Percentiles rank a stretch among this genome's conserved stretches.
phyloP scores from a whole-genome alignment of 495 filamentous ascomycete species.

The Baudoinia panamericana region DNA sequence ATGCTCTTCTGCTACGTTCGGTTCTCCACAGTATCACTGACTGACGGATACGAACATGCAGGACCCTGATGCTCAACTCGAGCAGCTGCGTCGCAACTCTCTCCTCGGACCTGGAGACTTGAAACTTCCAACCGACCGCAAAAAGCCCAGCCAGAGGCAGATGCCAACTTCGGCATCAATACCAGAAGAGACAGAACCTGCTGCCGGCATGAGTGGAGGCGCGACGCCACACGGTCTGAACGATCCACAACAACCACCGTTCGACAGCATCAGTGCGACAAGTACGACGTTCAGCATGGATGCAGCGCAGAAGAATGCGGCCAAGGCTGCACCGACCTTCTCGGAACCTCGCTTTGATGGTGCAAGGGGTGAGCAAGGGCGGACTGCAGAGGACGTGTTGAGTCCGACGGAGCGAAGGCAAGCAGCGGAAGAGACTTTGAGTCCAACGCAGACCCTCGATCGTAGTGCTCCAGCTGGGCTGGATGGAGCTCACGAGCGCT shows the following conservation, averaged over 20 bases:
- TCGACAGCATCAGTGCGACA: too few species aligned
- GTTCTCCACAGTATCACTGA: too few species aligned
- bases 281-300: too few species aligned
- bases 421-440: background rate
- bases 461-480: too few species aligned
- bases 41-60: constrained; percentile 27
- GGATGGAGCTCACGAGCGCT: too few species aligned
- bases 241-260: background rate
- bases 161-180: constrained; percentile 5
- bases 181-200: background rate
- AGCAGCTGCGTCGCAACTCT: constrained; percentile 45
- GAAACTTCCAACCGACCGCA: constrained; percentile 9
- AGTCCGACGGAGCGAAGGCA: constrained; percentile 4
- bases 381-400: background rate
- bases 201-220: background rate
- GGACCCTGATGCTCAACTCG: constrained; percentile 58
- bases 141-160: background rate
- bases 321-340: constrained; percentile 2
- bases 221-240: background rate
- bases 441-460: background rate
- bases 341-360: constrained; percentile 1
- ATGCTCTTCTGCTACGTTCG: too few species aligned
- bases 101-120: constrained; percentile 13
- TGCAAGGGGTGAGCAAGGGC: background rate
- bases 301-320: background rate